phyloP scores from a whole-genome alignment of 2,329 filamentous ascomycete species.

The Paramyrothecium roridum region DNA sequence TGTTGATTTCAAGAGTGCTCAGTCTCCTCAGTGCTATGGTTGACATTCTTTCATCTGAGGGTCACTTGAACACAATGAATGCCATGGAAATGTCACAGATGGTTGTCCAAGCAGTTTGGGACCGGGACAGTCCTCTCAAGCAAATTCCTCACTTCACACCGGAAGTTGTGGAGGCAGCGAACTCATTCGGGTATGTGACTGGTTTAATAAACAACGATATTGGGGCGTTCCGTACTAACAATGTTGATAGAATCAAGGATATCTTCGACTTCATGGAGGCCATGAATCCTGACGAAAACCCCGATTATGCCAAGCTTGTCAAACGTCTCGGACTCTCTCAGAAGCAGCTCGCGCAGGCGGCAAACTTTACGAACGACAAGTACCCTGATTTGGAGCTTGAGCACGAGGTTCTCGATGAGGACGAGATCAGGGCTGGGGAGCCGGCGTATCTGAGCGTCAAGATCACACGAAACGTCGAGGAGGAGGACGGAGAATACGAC shows the following conservation, averaged over 20 bases:
- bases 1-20: slow-evolving; percentile 79
- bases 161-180: slow-evolving; percentile 78
- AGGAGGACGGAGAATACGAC: slow-evolving; percentile 65
- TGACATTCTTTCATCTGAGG: slow-evolving; percentile 92
- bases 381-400: slow-evolving; percentile 94
- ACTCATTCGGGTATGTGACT: slow-evolving; percentile 65
- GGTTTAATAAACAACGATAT: not conserved
- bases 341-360: slow-evolving; percentile 81
- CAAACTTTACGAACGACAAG: slow-evolving; percentile 91
- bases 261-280: slow-evolving; percentile 98
- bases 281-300: slow-evolving; percentile 94
- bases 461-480: slow-evolving; percentile 79
- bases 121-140: slow-evolving; percentile 92
- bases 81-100: slow-evolving; percentile 99
- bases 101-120: slow-evolving; percentile 99
- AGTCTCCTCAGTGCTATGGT: slow-evolving; percentile 88
- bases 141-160: slow-evolving; percentile 94
- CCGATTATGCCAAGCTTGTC: slow-evolving; percentile 74
- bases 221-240: slow-evolving; percentile 23
- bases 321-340: slow-evolving; percentile 76
- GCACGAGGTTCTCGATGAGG: slow-evolving; percentile 78
- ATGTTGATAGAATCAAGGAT: slow-evolving; percentile 69
- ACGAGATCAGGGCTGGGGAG: slow-evolving; percentile 75
- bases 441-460: slow-evolving; percentile 80
- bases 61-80: slow-evolving; percentile 93